Conservation (phyloP, 1,139 yeast genomes). For the Geotrichum siamense region DNA sequence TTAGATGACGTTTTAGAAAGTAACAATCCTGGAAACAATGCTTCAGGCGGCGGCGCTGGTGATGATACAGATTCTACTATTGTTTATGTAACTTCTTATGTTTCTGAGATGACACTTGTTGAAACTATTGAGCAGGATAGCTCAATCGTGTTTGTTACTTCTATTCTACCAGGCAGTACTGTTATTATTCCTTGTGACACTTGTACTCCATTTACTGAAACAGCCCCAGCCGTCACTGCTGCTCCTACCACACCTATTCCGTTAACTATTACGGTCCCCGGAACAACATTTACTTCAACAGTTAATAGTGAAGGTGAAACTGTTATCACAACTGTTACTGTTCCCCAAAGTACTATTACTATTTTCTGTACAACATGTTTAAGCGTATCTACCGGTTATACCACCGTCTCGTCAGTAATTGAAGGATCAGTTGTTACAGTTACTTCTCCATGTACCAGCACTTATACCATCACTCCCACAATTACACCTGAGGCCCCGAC, state of each 20-base stretch:
- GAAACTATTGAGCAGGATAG: conserved; percentile 1
- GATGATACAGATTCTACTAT: background rate
- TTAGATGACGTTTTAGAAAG: background rate
- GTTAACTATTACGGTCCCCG: background rate
- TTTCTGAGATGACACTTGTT: background rate
- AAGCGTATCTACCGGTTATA: conserved; percentile 2
- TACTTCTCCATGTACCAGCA: conserved; percentile 1
- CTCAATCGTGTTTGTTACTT: conserved; percentile 5
- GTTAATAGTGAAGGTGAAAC: conserved; percentile 4
- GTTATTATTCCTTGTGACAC: conserved; percentile 6
- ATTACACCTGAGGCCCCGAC: conserved; percentile 6
- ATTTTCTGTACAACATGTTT: background rate
- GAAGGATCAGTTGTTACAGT: conserved; percentile 1
- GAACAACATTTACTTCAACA: conserved; percentile 2
- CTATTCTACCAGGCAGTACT: conserved; percentile 6
- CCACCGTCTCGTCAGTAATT: conserved; percentile 3
- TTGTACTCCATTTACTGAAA: conserved; percentile 1
- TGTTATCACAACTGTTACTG: conserved; percentile 1
- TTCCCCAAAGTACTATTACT: conserved; percentile 3
- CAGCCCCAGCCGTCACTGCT: conserved; percentile 7
- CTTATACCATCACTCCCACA: conserved; percentile 3
- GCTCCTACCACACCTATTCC: conserved; percentile 3
- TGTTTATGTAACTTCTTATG: background rate
- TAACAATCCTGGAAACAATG: background rate
- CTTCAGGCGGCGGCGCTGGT: background rate